Evolutionary conservation across 1,139 yeast species (phyloP).

Genomic region (Candida dubliniensis): DNA sequence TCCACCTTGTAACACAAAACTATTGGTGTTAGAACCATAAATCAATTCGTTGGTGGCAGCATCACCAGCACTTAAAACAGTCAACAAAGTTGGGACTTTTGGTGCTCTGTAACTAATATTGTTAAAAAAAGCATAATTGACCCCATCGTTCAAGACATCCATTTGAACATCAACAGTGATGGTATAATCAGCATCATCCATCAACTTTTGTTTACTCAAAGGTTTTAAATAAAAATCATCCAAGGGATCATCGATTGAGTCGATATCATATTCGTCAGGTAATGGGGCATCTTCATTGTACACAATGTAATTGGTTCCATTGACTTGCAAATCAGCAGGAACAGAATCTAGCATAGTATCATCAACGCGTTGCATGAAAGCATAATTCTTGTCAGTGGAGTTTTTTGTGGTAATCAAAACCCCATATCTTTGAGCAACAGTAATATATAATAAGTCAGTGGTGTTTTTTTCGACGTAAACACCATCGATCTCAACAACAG

Average conservation of each 20-base stretch:
- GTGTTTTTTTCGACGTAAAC: slow-evolving; percentile 56
- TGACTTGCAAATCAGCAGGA: slow-evolving; percentile 53
- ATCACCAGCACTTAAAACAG: slow-evolving; percentile 54
- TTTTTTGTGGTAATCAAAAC: slow-evolving; percentile 60
- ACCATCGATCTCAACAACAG: slow-evolving; percentile 75
- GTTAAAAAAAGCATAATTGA: slow-evolving; percentile 75
- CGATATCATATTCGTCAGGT: slow-evolving; percentile 27
- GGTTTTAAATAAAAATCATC: slow-evolving; percentile 63
- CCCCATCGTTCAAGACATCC: slow-evolving; percentile 71
- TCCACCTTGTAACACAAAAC: slow-evolving; percentile 58
- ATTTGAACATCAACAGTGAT: slow-evolving; percentile 60
- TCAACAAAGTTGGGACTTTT: slow-evolving; percentile 62
- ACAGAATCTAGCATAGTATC: slow-evolving; percentile 63
- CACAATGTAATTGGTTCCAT: slow-evolving; percentile 53
- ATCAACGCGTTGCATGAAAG: slow-evolving; percentile 64
- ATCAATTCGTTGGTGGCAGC: slow-evolving; percentile 50
- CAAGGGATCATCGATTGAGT: slow-evolving; percentile 26
- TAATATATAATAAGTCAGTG: slow-evolving; percentile 56
- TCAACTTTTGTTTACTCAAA: slow-evolving; percentile 34
- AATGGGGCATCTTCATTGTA: slow-evolving; percentile 40
- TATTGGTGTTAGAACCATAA: slow-evolving; percentile 68
- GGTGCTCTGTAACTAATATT: slow-evolving; percentile 62
- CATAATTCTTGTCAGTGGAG: slow-evolving; percentile 50
- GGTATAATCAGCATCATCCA: slow-evolving; percentile 61
- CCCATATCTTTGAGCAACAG: slow-evolving; percentile 72